Base-by-base conservation (phyloP, 345 rosid species). In the Erysimum cheiranthoides region DNA sequence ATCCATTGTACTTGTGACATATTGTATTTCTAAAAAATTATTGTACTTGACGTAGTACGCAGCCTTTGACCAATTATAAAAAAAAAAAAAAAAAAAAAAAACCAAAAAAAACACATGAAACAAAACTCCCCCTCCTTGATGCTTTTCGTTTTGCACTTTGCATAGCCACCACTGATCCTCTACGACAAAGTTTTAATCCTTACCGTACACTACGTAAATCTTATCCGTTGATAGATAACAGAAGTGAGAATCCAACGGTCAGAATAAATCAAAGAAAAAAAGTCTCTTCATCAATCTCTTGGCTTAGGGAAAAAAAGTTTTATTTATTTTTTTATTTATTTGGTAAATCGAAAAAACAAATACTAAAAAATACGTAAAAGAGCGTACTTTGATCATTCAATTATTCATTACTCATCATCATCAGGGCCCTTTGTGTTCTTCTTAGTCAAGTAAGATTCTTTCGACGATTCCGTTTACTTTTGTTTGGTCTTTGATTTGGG, bases 391-490 rank as follows among this genome's bases (percentile, higher is more conserved):
- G 12, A 50, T 50, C 30, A 50, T 21, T 50, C 8, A 43, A 1
- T 45, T 12, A 50, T 0, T 47, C 67, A 46, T 61, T 21, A 21
- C 25, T 21, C 69, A 30, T 71, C 13, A 46, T 56, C 62, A 58
- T 53, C 32, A 52, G 14, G 58, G 58, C 30, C 11, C 13, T 21
- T 21, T 9, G 54, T 50, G 54, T 50, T 49, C 53, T 49, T 49
- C 71, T 53, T 46, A 53, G 46, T 56, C 52, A 16, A 60, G 79
- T 75, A 75, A 50, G 79, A 68, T 68, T 68, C 56, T 66, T 42
- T 45, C 52, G 28, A 27, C 47, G 47, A 49, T 66, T 50, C 60
- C 21, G 43, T 14, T n/a, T 54, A 56, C 30, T 39, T 16, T 42
- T 32, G 16, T 16, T 5, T 42, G 30, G 27, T 56, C 52, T 45